Evolutionary conservation across 805 yeast species (phyloP).

Genomic region (Ogataea ramenticola): DNA sequence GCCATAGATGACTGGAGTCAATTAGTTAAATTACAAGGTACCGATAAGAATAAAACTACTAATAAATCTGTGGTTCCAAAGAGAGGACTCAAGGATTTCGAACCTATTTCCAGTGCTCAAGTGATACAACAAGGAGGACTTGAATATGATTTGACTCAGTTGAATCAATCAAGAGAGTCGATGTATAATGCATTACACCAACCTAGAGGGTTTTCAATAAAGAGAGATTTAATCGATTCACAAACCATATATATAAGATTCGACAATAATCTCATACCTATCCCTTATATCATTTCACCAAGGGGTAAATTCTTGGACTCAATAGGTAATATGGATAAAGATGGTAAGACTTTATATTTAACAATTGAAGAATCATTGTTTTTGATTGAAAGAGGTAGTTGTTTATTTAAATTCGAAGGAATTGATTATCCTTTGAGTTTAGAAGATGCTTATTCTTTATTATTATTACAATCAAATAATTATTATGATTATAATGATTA

Average conservation of each 20-base stretch:
- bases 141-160: conserved; percentile 21
- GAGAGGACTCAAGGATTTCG: conserved; percentile 81
- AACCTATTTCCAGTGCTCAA: conserved; percentile 33
- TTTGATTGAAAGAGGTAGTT: conserved; percentile 72
- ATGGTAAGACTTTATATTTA: conserved; percentile 43
- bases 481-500: conserved; percentile 41
- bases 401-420: conserved; percentile 19
- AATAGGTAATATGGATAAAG: conserved; percentile 53
- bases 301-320: conserved; percentile 69
- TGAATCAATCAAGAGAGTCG: conserved; percentile 50
- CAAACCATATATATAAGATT: neutral
- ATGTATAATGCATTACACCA: conserved; percentile 64
- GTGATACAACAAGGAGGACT: conserved; percentile 3
- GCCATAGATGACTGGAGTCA: conserved; percentile 49
- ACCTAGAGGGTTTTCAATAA: conserved; percentile 36
- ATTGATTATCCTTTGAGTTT: conserved; percentile 40
- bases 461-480: conserved; percentile 30
- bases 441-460: conserved; percentile 54
- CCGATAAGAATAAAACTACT: neutral
- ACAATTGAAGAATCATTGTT: conserved; percentile 66
- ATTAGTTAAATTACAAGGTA: conserved; percentile 18
- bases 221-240: conserved; percentile 11
- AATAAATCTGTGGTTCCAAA: conserved; percentile 37
- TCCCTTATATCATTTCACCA: conserved; percentile 34
- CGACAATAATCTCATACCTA: conserved; percentile 6